These are phyloP conservation scores for Kodamaea leandrae DNA, from an alignment of 805 yeast genomes.

Conservation along the genomic window DNA sequence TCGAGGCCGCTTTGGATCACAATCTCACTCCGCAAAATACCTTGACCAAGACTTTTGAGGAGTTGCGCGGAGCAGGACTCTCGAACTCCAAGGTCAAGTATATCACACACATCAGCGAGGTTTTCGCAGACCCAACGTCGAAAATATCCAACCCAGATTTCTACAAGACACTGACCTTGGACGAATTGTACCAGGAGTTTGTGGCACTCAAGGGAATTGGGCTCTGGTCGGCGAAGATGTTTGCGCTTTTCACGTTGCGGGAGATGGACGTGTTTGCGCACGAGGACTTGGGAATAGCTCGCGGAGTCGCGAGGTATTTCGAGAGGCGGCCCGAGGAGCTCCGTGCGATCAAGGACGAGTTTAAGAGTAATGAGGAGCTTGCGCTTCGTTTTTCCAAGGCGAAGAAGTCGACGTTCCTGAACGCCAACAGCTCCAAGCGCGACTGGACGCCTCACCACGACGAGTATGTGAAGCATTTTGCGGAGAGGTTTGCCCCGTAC, in stretches of 20 bases:
- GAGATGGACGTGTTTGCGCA: conserved; percentile 70
- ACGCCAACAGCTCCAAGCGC: conserved; percentile 40
- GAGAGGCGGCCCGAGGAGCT: conserved; percentile 50
- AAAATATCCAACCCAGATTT: conserved; percentile 31
- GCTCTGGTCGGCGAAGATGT: conserved; percentile 89
- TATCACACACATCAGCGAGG: conserved; percentile 51
- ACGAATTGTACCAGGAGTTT: conserved; percentile 48
- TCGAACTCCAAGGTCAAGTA: conserved; percentile 68
- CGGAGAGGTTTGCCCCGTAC: conserved; percentile 63
- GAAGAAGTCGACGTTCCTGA: conserved; percentile 33
- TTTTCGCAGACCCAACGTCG: conserved; percentile 43
- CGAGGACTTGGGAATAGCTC: conserved; percentile 80
- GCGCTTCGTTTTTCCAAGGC: conserved; percentile 16
- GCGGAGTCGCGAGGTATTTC: conserved; percentile 72
- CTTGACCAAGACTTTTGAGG: conserved; percentile 39
- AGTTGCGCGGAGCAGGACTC: conserved; percentile 62
- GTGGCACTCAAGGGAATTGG: conserved; percentile 69
- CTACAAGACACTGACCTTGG: conserved; percentile 38
- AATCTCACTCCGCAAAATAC: conserved; percentile 56
- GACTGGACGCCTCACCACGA: conserved; percentile 71
- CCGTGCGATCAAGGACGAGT: conserved; percentile 39
- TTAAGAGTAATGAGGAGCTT: conserved; percentile 33
- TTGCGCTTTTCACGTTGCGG: conserved; percentile 64
- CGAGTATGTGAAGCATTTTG: conserved; percentile 52
- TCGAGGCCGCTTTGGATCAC: conserved; percentile 33